phyloP scores from a whole-genome alignment of 2,329 filamentous ascomycete species.

The Myriosclerotinia scirpicola region DNA sequence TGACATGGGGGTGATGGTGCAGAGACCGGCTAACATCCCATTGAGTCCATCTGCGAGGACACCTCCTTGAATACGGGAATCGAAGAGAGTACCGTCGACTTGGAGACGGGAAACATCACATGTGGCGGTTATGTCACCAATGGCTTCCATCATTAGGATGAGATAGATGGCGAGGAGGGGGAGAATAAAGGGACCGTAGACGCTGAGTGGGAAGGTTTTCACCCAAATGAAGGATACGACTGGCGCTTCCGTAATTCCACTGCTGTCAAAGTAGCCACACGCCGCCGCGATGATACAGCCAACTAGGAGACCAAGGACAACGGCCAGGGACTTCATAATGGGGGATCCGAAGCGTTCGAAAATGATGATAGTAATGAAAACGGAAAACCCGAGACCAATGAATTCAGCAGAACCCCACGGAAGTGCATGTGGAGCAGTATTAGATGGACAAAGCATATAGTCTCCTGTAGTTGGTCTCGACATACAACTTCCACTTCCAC shows the following conservation, averaged over 20 bases:
- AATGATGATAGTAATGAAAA: constrained; percentile 76
- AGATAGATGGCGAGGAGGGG: constrained; percentile 70
- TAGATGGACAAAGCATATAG: constrained; percentile 66
- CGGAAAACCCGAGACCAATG: constrained; percentile 75
- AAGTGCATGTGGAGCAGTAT: constrained; percentile 67
- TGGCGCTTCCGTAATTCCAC: constrained; percentile 69
- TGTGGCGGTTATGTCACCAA: constrained; percentile 77
- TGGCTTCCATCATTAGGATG: constrained; percentile 75
- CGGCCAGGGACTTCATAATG: constrained; percentile 64
- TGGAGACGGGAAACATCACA: constrained; percentile 78
- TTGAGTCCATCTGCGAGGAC: constrained; percentile 76
- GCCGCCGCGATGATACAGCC: constrained; percentile 79
- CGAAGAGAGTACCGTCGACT: constrained; percentile 69
- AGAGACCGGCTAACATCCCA: constrained; percentile 71
- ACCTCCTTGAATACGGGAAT: constrained; percentile 76
- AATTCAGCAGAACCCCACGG: constrained; percentile 79
- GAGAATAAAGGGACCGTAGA: constrained; percentile 73
- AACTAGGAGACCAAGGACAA: constrained; percentile 41
- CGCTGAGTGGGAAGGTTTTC: constrained; percentile 68
- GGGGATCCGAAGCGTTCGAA: constrained; percentile 80
- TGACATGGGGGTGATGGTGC: constrained; percentile 77
- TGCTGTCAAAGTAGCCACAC: constrained; percentile 74
- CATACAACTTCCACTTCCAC: constrained; percentile 63
- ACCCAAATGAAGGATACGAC: constrained; percentile 77
- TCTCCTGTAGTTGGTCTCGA: constrained; percentile 48